Evolutionary conservation across 2,329 filamentous ascomycete species (phyloP), one percentile per base, ranked within the genome.

Genomic region (Pezicula neosporulosa): DNA sequence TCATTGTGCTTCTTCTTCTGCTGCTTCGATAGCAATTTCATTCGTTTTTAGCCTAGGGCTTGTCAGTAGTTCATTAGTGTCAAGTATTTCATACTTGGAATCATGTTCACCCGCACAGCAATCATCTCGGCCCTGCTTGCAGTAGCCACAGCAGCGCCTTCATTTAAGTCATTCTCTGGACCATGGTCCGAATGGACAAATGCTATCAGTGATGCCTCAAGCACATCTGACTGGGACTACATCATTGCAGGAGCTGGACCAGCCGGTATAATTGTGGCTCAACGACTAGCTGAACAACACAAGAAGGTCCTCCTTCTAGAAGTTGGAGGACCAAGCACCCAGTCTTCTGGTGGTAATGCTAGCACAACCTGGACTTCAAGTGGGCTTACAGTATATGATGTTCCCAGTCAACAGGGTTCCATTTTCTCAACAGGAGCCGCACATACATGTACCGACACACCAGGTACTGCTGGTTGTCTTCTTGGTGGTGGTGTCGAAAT

Each of bases 381-480:
- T 24, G 48, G 21, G 8, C 16, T 87, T 38, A 86, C 83, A 10
- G 80, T 83, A 16, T 87, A 87, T 58, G 85, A 88, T 57, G 81
- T 87, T 2, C 85, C 84, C 18, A 24, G 38, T 24, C 21, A 19
- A 18, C 21, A 18, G 9, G 21, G 18, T 42, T 18, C 38, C 16
- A 19, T 42, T 18, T 19, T 18, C 0, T 21, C 13, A 12, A 30
- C 24, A 18, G 18, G n/a, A 24, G 13, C 27, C 18, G 33, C 18
- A 13, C 18, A 42, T 15, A 30, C 24, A 13, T 50, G 48, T 30
- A n/a, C 67, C 76, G 75, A 2, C 62, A 82, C 80, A 16, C 82
- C 83, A 51, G 80, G 83, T 57, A 86, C 87, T 81, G 81, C 82
- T 12, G 85, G 83, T 15, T 88, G 85, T 52, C 74, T 88, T 24